These are phyloP conservation scores for Aegilops umbellulata DNA, from an alignment of 176 grass and related monocot species.

Conservation along the genomic window DNA sequence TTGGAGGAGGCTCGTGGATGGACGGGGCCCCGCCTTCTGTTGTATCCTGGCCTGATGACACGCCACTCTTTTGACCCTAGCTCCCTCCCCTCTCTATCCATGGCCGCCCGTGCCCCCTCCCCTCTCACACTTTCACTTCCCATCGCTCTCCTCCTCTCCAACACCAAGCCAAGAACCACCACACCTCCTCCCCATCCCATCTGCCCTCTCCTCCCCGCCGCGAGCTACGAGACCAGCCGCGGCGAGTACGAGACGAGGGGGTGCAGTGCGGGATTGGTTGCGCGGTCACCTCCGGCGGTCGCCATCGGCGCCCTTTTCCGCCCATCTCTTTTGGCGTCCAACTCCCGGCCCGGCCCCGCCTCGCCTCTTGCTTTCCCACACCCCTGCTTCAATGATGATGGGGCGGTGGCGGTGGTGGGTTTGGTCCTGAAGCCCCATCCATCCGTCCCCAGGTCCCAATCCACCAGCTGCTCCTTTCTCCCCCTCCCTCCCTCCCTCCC, in stretches of 20 bases:
- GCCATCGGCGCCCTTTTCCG: slow-evolving; percentile 31
- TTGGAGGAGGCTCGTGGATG: background rate
- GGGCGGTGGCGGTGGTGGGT: slow-evolving; percentile 34
- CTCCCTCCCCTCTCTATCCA: background rate
- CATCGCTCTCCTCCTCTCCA: background rate
- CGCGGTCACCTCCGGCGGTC: slow-evolving; percentile 35
- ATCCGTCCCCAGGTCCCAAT: slow-evolving; percentile 26
- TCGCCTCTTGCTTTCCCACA: slow-evolving; percentile 50
- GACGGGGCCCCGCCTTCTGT: background rate
- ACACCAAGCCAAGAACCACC: background rate
- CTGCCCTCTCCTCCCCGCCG: background rate
- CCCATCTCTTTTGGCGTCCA: slow-evolving; percentile 35
- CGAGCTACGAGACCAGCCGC: background rate
- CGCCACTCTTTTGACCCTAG: slow-evolving; percentile 27
- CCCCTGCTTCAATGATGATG: slow-evolving; percentile 49
- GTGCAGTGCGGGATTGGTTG: slow-evolving; percentile 5
- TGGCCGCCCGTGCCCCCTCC: slow-evolving; percentile 1
- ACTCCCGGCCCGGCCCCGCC: slow-evolving; percentile 15
- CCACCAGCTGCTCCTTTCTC: slow-evolving; percentile 38
- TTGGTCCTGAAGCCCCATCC: slow-evolving; percentile 44
- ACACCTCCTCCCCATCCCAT: background rate
- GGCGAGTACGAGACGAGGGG: background rate
- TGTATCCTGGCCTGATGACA: background rate
- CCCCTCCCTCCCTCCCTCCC: background rate
- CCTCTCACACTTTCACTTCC: background rate